Evolutionary conservation across 176 grass and related monocot genomes (phyloP), one percentile per base, ranked within the genome.

Genomic region (Oryza brachyantha): DNA sequence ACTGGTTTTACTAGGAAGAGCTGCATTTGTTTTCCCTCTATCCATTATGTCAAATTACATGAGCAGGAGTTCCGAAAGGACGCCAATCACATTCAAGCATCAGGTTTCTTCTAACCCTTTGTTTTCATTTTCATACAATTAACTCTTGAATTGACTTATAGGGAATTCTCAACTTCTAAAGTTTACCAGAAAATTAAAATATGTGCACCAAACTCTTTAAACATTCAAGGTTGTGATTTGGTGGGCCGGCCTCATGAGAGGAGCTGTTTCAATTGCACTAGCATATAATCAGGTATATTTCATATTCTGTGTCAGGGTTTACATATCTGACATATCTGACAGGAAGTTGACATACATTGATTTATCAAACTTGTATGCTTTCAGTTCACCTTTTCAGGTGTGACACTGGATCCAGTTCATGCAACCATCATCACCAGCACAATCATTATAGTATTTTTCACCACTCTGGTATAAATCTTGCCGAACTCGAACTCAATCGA

Each of bases 161-260:
- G 5, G 22, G 10, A 45, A 17, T 66, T 71, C 6, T 21, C n/a
- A 28, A 59, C 3, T 57, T 74, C 24, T 38, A 1, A 14, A 34
- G 29, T 29, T 13, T 64, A 62, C 45, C 29, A 58, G 36, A 19
- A 4, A 73, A 73, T 22, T 77, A 29, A 73, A 81, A 85, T 38
- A 83, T 70, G 10, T 72, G 7, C 64, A 66, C 19, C 0, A 66
- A 73, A 48, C 68, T 84, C 45, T 64, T 48, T 77, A 32, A 50
- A 69, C 61, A 63, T 67, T 31, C 5, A 82, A 97, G 91, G 68
- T 90, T 5, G 86, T 97, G 24, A 93, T 97, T 61, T 97, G 94
- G 94, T 97, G 91, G 94, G 94, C 86, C 66, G 94, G 91, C 73
- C 88, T 97, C 64, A 97, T 93, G 89, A 91, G 94, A 85, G 86